Conservation (phyloP, 257 asterid genomes). For the Coffea canephora region DNA sequence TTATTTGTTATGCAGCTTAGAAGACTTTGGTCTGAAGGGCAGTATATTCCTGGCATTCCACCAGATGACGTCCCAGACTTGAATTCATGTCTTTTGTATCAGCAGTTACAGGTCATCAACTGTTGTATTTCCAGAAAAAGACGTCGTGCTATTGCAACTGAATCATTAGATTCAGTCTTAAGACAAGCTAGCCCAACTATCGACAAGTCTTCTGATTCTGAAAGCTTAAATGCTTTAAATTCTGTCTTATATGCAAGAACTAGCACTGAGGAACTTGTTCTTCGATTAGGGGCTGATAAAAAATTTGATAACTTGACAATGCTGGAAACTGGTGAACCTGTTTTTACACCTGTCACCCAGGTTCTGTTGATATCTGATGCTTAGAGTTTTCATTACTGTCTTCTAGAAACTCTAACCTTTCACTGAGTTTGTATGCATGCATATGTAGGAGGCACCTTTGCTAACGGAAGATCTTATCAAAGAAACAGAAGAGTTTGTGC, state of each 20-base stretch:
- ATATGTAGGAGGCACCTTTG: slow-evolving; percentile 80
- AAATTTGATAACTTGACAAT: slow-evolving; percentile 61
- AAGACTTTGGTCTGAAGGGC: slow-evolving; percentile 91
- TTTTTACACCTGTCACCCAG: slow-evolving; percentile 90
- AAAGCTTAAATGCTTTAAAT: slow-evolving; percentile 36
- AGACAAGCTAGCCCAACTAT: slow-evolving; percentile 45
- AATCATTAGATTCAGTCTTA: slow-evolving; percentile 64
- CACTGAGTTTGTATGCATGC: slow-evolving; percentile 25
- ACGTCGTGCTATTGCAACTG: slow-evolving; percentile 71
- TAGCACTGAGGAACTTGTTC: slow-evolving; percentile 74
- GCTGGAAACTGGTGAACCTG: slow-evolving; percentile 94
- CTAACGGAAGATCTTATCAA: slow-evolving; percentile 92
- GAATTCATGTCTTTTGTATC: slow-evolving; percentile 85
- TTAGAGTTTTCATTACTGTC: slow-evolving; percentile 11
- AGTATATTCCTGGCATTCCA: slow-evolving; percentile 93
- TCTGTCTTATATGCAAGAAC: slow-evolving; percentile 61
- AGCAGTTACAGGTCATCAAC: slow-evolving; percentile 96
- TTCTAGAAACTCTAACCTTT: slow-evolving; percentile 16
- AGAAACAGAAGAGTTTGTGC: slow-evolving; percentile 98
- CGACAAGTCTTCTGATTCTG: slow-evolving; percentile 42
- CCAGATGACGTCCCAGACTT: slow-evolving; percentile 80
- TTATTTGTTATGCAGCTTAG: slow-evolving; percentile 58
- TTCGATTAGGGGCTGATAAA: slow-evolving; percentile 85
- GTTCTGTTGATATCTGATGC: slow-evolving; percentile 42
- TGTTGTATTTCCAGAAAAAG: slow-evolving; percentile 90